Evolutionary conservation across 495 filamentous ascomycete species (phyloP), one percentile per base, ranked within the genome.

Genomic region (Daldinia caldariorum): DNA sequence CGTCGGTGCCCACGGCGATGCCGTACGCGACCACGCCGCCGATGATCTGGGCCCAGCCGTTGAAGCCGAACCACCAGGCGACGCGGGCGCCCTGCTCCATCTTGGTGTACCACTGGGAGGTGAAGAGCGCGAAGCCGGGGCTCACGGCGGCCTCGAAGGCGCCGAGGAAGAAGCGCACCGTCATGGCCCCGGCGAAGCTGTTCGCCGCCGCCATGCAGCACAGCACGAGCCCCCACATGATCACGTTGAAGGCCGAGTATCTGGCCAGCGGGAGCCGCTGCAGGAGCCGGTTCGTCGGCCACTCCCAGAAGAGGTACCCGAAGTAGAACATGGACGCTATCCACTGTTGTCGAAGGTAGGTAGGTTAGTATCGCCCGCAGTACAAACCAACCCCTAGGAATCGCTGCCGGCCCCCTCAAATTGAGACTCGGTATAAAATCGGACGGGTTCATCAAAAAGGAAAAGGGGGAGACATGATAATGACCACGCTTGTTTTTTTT

Each of bases 221-320:
- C 1, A 89, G 78, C 29, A 87, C 80, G 0, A 81, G 56, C 16
- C 88, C 88, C 88, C 88, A 90, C 56, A 85, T 79, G 47, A 90
- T 76, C 34, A 87, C 83, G 62, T 84, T 87, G 31, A 82, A 78
- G 0, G 82, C 83, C 0, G 86, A 86, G 66, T 88, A 89, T 68
- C 88, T 89, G 5, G 85, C 87, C 9, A 89, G 71, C 3, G 87
- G 88, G 0, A 89, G 73, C 3, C 82, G 81, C 67, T 89, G 86
- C 13, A 89, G 83, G 8, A 91, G 82, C 35, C 84, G 81, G 54
- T 85, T 88, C 32, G 87, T 89, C 1, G 87, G 87, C 71, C 88
- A 90, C 71, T 90, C 88, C 82, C 84, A 88, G 9, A 83, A 82
- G n/a, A 90, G 81, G 70, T 89, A 90, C 9, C 88, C 88, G 56